phyloP scores from a whole-genome alignment of 1,284 basidiomycete genomes.

The Marasmius sp. region DNA sequence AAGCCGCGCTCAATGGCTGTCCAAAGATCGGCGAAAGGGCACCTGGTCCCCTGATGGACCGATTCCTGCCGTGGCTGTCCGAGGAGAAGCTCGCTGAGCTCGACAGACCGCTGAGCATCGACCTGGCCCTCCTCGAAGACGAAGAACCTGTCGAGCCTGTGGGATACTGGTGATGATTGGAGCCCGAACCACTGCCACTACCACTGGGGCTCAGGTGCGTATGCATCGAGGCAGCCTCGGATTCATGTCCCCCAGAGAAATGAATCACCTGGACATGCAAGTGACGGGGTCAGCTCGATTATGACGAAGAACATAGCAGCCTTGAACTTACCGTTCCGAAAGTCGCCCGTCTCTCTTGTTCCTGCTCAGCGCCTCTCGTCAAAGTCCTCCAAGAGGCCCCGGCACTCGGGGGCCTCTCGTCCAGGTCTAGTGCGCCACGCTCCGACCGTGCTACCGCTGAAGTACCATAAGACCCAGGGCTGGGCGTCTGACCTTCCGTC shows the following conservation, averaged over 20 bases:
- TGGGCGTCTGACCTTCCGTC: slow-evolving; percentile 31
- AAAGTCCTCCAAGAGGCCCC: slow-evolving; percentile 56
- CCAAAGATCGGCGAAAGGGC: neutral
- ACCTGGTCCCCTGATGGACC: slow-evolving; percentile 7
- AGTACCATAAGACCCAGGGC: slow-evolving; percentile 28
- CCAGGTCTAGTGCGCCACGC: slow-evolving; percentile 36
- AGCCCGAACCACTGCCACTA: slow-evolving; percentile 53
- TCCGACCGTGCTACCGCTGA: slow-evolving; percentile 18
- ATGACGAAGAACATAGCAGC: slow-evolving; percentile 11
- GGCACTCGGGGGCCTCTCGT: slow-evolving; percentile 62
- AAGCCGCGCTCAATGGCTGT: neutral
- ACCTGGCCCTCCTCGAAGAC: slow-evolving; percentile 47
- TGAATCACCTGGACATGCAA: slow-evolving; percentile 38
- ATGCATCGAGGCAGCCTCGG: slow-evolving; percentile 61
- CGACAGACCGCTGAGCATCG: slow-evolving; percentile 30
- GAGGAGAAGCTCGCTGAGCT: neutral
- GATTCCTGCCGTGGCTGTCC: slow-evolving; percentile 13
- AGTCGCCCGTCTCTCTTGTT: slow-evolving; percentile 46
- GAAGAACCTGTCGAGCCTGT: slow-evolving; percentile 44
- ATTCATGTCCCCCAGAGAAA: slow-evolving; percentile 40
- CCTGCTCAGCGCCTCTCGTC: slow-evolving; percentile 29
- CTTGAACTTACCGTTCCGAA: slow-evolving; percentile 53
- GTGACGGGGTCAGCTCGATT: slow-evolving; percentile 1
- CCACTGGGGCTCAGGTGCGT: slow-evolving; percentile 56
- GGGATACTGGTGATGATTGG: slow-evolving; percentile 38